Evolutionary conservation across 1,284 basidiomycete species (phyloP).

Genomic region (Chalciporus piperatoides): DNA sequence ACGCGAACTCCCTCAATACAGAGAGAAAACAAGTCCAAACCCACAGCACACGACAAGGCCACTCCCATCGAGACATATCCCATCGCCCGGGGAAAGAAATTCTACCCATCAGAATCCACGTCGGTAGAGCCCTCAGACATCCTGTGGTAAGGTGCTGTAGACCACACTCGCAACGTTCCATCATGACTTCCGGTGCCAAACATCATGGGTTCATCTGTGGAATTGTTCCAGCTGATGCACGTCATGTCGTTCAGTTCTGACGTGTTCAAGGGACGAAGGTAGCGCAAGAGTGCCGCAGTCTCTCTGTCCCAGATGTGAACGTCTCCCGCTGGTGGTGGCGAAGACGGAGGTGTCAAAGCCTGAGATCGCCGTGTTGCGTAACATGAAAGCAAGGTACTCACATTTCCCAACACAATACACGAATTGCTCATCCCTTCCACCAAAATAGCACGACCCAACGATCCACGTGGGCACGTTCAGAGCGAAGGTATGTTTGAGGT

Average conservation of each 20-base stretch:
- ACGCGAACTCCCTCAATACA: too few species aligned
- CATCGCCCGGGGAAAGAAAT: neutral
- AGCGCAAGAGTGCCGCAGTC: slow-evolving; percentile 58
- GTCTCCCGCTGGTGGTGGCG: slow-evolving; percentile 51
- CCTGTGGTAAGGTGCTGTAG: slow-evolving; percentile 17
- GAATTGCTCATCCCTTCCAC: slow-evolving; percentile 64
- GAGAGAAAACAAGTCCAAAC: too few species aligned
- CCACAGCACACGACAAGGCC: neutral
- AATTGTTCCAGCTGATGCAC: slow-evolving; percentile 67
- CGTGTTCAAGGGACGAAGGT: slow-evolving; percentile 51
- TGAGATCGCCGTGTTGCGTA: slow-evolving; percentile 2
- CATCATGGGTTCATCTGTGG: slow-evolving; percentile 59
- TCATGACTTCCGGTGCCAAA: slow-evolving; percentile 70
- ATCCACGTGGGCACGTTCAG: slow-evolving; percentile 55
- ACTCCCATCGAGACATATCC: neutral
- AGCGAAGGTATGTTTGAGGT: slow-evolving; percentile 54
- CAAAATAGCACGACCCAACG: slow-evolving; percentile 64
- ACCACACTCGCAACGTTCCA: slow-evolving; percentile 64
- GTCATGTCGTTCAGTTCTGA: slow-evolving; percentile 54
- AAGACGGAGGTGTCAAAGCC: neutral
- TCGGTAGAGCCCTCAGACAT: neutral
- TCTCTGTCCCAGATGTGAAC: slow-evolving; percentile 76
- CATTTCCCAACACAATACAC: slow-evolving; percentile 70
- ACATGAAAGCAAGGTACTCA: slow-evolving; percentile 23
- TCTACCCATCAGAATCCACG: neutral